A percentile compares a stretch with the other conserved stretches of the same genome.
These are phyloP conservation scores for Hypoxylon lienhwacheense DNA, from an alignment of 495 filamentous ascomycete species.

Conservation along the genomic window DNA sequence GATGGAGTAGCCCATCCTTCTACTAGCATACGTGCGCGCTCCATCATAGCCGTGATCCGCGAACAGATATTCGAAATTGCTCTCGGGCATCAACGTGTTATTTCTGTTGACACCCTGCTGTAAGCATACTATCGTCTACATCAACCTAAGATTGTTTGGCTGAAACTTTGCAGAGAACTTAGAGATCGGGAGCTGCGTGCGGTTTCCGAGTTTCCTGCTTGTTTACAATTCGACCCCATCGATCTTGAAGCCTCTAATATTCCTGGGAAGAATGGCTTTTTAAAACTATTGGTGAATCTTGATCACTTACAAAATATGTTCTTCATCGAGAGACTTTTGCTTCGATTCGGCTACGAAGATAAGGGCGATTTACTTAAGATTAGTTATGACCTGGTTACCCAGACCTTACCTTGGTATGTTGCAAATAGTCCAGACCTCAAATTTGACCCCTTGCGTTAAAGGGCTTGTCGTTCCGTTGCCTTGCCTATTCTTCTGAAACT, in stretches of 20 bases:
- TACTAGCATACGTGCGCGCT: slow-evolving; percentile 53
- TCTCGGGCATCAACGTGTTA: slow-evolving; percentile 48
- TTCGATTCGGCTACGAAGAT: slow-evolving; percentile 54
- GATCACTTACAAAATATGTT: slow-evolving; percentile 62
- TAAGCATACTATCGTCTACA: slow-evolving; percentile 32
- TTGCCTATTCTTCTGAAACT: neutral
- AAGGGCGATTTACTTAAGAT: slow-evolving; percentile 56
- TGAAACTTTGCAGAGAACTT: slow-evolving; percentile 10
- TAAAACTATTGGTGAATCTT: slow-evolving; percentile 47
- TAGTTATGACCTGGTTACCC: slow-evolving; percentile 54
- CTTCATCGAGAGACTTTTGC: slow-evolving; percentile 58
- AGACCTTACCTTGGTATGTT: slow-evolving; percentile 28
- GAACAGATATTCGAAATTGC: slow-evolving; percentile 65
- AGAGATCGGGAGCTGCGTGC: slow-evolving; percentile 23
- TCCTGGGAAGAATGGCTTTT: slow-evolving; percentile 25
- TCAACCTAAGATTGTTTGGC: too few relatives aligned
- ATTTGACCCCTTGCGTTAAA: too few relatives aligned
- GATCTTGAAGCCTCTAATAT: slow-evolving; percentile 38
- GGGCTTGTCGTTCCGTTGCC: too few relatives aligned
- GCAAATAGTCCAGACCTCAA: neutral
- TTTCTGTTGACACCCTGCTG: slow-evolving; percentile 52
- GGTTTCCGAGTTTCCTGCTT: slow-evolving; percentile 32
- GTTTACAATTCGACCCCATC: slow-evolving; percentile 37
- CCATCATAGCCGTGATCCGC: slow-evolving; percentile 50
- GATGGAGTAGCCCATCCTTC: slow-evolving; percentile 43